Evolutionary conservation across 2,329 filamentous ascomycete species (phyloP), one percentile per base, ranked within the genome.

Genomic region (Colletotrichum caudatum): DNA sequence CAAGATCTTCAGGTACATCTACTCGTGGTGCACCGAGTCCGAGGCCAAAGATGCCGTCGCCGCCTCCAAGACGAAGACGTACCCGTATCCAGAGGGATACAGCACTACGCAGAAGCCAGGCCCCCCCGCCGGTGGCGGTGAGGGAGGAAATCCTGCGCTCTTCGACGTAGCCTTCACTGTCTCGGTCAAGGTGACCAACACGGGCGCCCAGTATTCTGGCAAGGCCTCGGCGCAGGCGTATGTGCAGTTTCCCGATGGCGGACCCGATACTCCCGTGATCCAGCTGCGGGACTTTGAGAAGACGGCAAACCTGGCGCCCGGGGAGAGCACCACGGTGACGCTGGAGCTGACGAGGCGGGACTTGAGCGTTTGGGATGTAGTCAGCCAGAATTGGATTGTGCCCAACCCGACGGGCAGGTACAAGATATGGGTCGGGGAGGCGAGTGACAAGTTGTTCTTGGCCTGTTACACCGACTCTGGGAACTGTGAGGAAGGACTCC

Each of bases 221-320:
- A 83, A 84, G 69, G 85, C 83, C 7, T 84, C 84, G 0, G 80
- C 81, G 6, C 84, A 86, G 75, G 80, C 82, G 0, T 86, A 86
- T 68, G 69, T 86, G n/a, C 81, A 84, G 70, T 84, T 82, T 68
- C 84, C 84, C 0, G 76, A 74, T 1, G 77, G 74, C 54, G 67
- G 66, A 1, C 81, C 85, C 50, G 91, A 94, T 37, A 94, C 93
- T 63, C 92, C 92, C 0, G 80, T 90, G 2, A 86, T 86, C 67
- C 89, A 91, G n/a, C 84, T 94, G 26, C 87, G 93, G 18, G 92
- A 92, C 39, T 94, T 94, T 77, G 90, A 92, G 73, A 94, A 94
- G 83, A 82, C 93, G 2, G 66, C 72, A 16, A 79, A 82, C 35
- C 80, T 94, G 20, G 81, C 84, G 5, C 83, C 86, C 0, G 89